Base-by-base conservation (phyloP, 768 basidiomycete genomes). In the Rhodotorula kratochvilovae region DNA sequence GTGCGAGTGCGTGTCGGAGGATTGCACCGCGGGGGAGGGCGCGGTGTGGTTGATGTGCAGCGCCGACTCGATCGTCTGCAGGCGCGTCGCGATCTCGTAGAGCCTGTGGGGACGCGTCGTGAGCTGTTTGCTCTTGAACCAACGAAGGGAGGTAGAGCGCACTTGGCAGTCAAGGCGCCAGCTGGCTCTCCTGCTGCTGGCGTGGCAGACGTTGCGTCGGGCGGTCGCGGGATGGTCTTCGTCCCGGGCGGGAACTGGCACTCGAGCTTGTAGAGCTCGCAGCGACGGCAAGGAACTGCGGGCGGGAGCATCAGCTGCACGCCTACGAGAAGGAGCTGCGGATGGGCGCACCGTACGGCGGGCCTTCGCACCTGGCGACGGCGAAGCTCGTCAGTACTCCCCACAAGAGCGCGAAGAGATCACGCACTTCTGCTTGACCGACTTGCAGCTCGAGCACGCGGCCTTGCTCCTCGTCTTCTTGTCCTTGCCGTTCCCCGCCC, bases 171-270 rank as follows among this genome's bases (percentile, higher is more conserved):
- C 6, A 70, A 29, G 31, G n/a, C 55, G 2, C 51, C 39, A 25
- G 39, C 45, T 0, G 59, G 53, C 21, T 62, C 67, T 7, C 67
- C 60, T 25, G 16, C 29, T 19, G 43, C 45, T 7, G 53, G 36
- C 55, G 36, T 48, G n/a, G 29, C 51, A 0, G 17, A 25, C 23
- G 21, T 5, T 27, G 27, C 35, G 0, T 70, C 64, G 13, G 69
- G 58, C 8, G 66, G 69, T 21, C 63, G 42, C 29, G 66, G 62
- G 6, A 75, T 21, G 13, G 67, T 68, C 23, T 55, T 53, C 5
- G 74, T 63, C 11, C 63, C 59, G 2, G 70, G 70, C 21, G 74
- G 74, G n/a, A 75, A 75, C 58, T 72, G 56, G 68, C 74, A 75
- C 8, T 72, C 68, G 35, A 75, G 64, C 46, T 71, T 71, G 65